Evolutionary conservation across 208 protist species (phyloP).

Genomic region (Leishmania tarentolae): DNA sequence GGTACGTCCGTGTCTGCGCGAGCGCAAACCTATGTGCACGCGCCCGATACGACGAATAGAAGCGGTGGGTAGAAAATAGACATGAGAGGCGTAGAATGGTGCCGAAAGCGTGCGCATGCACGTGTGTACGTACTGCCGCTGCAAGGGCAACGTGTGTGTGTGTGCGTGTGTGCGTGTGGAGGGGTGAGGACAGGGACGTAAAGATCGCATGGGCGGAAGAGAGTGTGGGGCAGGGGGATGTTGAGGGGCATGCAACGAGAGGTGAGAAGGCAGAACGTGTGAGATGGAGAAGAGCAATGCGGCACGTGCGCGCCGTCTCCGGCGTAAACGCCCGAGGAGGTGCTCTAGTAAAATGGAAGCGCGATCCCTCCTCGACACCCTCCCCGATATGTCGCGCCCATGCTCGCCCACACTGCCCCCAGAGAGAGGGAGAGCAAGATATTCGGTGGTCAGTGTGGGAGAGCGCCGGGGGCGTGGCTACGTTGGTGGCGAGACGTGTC

Average conservation of each 20-base stretch:
- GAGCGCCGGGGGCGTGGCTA: background rate
- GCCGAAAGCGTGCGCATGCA: background rate
- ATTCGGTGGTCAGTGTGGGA: background rate
- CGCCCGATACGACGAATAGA: too few species aligned
- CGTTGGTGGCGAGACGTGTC: background rate
- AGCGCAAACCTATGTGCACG: background rate
- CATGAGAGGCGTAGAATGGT: background rate
- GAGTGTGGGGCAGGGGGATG: background rate
- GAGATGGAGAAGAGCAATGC: background rate
- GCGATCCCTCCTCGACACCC: background rate
- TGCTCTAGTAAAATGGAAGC: background rate
- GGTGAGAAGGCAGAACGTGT: background rate
- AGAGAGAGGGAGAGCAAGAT: constrained; percentile 3
- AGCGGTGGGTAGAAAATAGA: background rate
- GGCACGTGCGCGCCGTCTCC: background rate
- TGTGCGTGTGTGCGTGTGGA: background rate
- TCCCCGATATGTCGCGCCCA: background rate
- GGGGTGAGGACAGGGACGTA: background rate
- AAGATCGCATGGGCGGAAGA: background rate
- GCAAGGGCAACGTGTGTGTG: background rate
- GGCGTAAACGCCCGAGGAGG: background rate
- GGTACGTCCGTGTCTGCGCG: background rate
- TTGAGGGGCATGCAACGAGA: background rate
- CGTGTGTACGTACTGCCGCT: background rate
- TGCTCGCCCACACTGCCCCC: background rate